phyloP scores from a whole-genome alignment of 495 filamentous ascomycete genomes.

The Aspergillus kassunensis region DNA sequence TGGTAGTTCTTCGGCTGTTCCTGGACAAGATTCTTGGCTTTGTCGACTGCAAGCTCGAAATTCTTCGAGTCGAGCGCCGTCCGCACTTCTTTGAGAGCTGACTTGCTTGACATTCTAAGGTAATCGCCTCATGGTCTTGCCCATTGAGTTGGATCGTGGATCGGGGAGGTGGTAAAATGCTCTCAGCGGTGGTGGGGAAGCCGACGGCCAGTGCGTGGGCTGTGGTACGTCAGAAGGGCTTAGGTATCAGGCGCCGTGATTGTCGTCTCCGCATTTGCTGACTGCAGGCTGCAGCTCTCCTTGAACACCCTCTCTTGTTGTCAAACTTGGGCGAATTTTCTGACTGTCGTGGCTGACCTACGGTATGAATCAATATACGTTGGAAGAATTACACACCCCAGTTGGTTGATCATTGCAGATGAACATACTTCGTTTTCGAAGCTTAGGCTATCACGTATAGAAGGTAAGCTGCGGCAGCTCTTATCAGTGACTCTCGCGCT shows the following conservation, averaged over 20 bases:
- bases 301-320: background rate
- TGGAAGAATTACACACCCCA: background rate
- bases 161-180: constrained; percentile 12
- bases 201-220: constrained; percentile 4
- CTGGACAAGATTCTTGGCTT: constrained; percentile 62
- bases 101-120: constrained; percentile 59
- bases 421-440: background rate
- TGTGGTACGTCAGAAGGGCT: constrained; percentile 25
- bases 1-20: constrained; percentile 78
- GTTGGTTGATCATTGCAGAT: background rate
- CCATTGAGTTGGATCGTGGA: background rate
- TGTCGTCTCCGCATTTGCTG: constrained; percentile 10
- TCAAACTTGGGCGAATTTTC: background rate
- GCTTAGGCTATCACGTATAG: background rate
- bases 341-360: background rate
- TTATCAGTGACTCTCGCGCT: background rate
- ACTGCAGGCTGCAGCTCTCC: constrained; percentile 4
- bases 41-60: constrained; percentile 66
- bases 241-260: too few species aligned
- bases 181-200: constrained; percentile 19
- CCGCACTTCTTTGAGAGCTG: constrained; percentile 78
- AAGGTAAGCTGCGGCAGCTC: background rate
- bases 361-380: background rate
- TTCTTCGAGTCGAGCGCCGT: constrained; percentile 74
- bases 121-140: constrained; percentile 21